Percentiles rank a stretch among this genome's conserved stretches.
Evolutionary conservation across 441 rosid genomes (phyloP).

Genomic region (Hura crepitans): DNA sequence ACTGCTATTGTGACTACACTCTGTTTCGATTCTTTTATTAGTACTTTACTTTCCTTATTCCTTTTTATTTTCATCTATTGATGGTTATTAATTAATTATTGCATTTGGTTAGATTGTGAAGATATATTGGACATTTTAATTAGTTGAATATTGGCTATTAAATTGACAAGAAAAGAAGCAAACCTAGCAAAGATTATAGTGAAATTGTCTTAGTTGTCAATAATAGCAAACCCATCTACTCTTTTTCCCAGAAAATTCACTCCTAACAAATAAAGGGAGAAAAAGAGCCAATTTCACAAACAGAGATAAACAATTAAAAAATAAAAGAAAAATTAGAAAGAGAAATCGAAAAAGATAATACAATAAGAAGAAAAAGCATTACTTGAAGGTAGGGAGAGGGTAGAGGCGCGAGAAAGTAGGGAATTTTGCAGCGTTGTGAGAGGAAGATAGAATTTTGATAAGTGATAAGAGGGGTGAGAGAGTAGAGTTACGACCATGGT

Average conservation of each 20-base stretch:
- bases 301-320: slow-evolving; percentile 1
- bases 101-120: no score
- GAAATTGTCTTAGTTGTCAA: slow-evolving; percentile 94
- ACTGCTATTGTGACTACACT: no score
- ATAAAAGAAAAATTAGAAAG: not conserved
- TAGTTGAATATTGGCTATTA: no score
- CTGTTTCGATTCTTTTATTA: no score
- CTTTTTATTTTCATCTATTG: no score
- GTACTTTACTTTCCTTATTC: no score
- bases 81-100: no score
- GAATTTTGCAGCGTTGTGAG: slow-evolving; percentile 21
- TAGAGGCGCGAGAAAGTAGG: slow-evolving; percentile 11
- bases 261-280: slow-evolving; percentile 23
- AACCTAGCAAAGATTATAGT: slow-evolving; percentile 98
- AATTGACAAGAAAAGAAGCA: slow-evolving; percentile 3
- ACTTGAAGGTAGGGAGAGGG: slow-evolving; percentile 34
- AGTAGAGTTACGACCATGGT: slow-evolving; percentile 24
- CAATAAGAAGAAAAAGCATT: slow-evolving; percentile 2
- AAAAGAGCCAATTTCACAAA: not conserved
- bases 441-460: slow-evolving; percentile 27
- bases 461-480: slow-evolving; percentile 24
- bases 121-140: no score
- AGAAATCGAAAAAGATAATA: not conserved
- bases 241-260: slow-evolving; percentile 33
- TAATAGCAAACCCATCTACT: slow-evolving; percentile 37